Evolutionary conservation across 1,284 basidiomycete species (phyloP).

Genomic region (Ceratobasidium sp.): DNA sequence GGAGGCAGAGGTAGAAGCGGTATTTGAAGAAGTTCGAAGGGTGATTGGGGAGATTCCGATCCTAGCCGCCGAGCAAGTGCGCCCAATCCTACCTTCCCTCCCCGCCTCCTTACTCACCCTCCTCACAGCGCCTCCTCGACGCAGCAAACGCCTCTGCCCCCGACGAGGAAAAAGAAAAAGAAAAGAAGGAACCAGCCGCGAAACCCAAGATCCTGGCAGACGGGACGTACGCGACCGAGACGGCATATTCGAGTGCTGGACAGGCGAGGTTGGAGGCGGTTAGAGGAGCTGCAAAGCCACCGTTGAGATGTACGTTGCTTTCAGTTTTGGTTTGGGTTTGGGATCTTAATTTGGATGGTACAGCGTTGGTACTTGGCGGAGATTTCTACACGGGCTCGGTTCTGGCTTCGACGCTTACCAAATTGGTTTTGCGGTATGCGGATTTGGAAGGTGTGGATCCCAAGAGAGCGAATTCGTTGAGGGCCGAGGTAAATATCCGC

Average conservation of each 20-base stretch:
- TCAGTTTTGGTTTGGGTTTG: slow-evolving; percentile 5
- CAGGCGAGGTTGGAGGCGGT: slow-evolving; percentile 79
- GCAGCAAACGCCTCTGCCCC: slow-evolving; percentile 65
- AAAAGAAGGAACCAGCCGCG: slow-evolving; percentile 52
- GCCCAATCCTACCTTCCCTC: slow-evolving; percentile 17
- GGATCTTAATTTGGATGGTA: not conserved
- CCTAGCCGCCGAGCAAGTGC: slow-evolving; percentile 83
- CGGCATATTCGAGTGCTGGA: slow-evolving; percentile 79
- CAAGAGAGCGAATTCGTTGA: slow-evolving; percentile 74
- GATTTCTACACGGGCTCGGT: slow-evolving; percentile 98
- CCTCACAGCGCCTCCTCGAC: slow-evolving; percentile 70
- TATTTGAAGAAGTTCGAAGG: slow-evolving; percentile 85
- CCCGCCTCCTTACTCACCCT: not conserved
- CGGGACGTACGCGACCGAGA: slow-evolving; percentile 98
- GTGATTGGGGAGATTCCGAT: slow-evolving; percentile 97
- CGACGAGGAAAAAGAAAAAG: slow-evolving; percentile 63
- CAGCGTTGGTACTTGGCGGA: slow-evolving; percentile 89
- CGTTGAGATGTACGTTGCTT: slow-evolving; percentile 77
- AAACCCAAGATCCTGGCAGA: slow-evolving; percentile 83
- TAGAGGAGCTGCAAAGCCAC: slow-evolving; percentile 89
- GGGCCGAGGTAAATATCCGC: slow-evolving; percentile 76
- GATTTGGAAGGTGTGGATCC: slow-evolving; percentile 67
- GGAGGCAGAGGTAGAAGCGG: slow-evolving; percentile 69
- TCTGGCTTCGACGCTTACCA: slow-evolving; percentile 88
- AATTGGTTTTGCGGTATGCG: slow-evolving; percentile 87